Evolutionary conservation across 2,329 filamentous ascomycete species (phyloP).

Genomic region (Phaeoacremonium minimum): DNA sequence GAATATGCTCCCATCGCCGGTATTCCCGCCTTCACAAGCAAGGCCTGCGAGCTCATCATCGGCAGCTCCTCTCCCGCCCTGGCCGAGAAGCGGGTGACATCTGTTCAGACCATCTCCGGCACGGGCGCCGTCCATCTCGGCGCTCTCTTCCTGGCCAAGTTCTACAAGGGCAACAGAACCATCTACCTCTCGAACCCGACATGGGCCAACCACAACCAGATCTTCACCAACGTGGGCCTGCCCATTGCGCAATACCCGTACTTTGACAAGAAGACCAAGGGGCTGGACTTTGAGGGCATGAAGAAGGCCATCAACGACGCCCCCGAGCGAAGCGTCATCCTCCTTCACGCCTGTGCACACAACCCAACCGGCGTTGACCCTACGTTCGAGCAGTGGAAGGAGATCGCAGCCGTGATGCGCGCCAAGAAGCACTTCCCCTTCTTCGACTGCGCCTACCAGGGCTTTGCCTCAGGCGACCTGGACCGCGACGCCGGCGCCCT

Average conservation of each 20-base stretch:
- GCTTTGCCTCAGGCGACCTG: conserved; percentile 90
- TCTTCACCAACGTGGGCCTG: conserved; percentile 87
- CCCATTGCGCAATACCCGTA: conserved; percentile 84
- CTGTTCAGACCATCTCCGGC: conserved; percentile 93
- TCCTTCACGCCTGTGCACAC: conserved; percentile 94
- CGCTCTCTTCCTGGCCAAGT: conserved; percentile 87
- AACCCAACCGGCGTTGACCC: conserved; percentile 98
- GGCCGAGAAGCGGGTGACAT: conserved; percentile 73
- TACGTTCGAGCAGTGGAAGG: conserved; percentile 88
- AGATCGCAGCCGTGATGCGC: conserved; percentile 75
- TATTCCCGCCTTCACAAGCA: conserved; percentile 77
- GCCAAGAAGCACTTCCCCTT: conserved; percentile 88
- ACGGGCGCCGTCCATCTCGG: conserved; percentile 94
- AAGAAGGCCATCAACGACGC: conserved; percentile 65
- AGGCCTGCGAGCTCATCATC: conserved; percentile 86
- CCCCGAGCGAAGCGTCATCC: conserved; percentile 75
- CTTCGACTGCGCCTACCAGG: conserved; percentile 97
- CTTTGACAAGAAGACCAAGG: conserved; percentile 84
- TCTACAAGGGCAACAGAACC: conserved; percentile 71
- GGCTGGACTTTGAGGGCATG: conserved; percentile 90
- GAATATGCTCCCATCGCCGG: conserved; percentile 98
- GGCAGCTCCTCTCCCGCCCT: conserved; percentile 77
- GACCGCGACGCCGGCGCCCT: conserved; percentile 85
- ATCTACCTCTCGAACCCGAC: conserved; percentile 94
- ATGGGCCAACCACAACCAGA: conserved; percentile 98